phyloP scores from a whole-genome alignment of 2,329 filamentous ascomycete species.

The Esteya vermicola region DNA sequence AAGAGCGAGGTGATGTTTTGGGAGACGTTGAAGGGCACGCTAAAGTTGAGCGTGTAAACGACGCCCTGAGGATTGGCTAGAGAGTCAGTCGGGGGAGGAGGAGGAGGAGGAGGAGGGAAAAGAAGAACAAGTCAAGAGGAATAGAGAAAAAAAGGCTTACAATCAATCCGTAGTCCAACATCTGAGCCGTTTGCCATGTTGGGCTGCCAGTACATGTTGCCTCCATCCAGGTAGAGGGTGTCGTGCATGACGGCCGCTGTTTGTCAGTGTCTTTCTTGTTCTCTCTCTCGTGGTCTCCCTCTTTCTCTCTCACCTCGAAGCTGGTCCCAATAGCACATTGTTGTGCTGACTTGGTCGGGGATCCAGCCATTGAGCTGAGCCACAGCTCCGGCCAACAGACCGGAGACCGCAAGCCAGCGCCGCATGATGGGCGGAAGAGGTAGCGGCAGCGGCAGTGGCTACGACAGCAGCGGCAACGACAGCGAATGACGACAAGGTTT shows the following conservation, averaged over 20 bases:
- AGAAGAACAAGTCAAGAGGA: not conserved
- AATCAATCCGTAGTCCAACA: conserved; percentile 15
- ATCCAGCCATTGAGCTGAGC: conserved; percentile 35
- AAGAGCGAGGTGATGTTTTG: conserved; percentile 41
- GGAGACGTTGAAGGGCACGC: conserved; percentile 35
- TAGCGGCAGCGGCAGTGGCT: no score
- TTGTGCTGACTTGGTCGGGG: conserved; percentile 37
- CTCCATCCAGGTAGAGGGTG: conserved; percentile 52
- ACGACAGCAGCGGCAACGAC: no score
- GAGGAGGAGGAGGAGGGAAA: not conserved
- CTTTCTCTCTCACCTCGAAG: conserved; percentile 22
- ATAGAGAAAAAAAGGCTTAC: conserved; percentile 27
- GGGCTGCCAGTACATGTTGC: conserved; percentile 37
- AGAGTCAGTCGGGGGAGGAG: not conserved
- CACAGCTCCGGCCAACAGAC: conserved; percentile 15
- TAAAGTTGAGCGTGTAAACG: conserved; percentile 45
- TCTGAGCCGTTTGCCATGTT: conserved; percentile 29
- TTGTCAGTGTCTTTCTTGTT: not conserved
- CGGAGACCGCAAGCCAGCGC: conserved; percentile 7
- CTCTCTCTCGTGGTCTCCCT: not conserved
- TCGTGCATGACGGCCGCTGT: conserved; percentile 44
- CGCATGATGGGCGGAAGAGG: no score
- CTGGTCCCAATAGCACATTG: conserved; percentile 44
- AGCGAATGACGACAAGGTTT: no score
- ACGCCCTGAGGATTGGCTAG: conserved; percentile 36